Evolutionary conservation across 2,329 filamentous ascomycete species (phyloP).

Genomic region (Coniochaeta hoffmannii): DNA sequence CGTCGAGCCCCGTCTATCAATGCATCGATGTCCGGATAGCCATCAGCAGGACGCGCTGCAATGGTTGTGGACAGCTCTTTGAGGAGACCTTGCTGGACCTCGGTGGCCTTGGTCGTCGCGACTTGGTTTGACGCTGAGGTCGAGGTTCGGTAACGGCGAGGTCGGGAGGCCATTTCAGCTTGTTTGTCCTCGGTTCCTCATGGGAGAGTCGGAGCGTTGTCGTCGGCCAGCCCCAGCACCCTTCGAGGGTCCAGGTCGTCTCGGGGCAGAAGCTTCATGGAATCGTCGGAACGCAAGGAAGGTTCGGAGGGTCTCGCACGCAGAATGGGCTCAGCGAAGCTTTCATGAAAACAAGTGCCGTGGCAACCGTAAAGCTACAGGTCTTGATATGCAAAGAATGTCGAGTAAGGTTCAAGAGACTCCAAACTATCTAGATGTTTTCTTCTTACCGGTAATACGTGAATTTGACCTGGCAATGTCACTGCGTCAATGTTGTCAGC

Average conservation of each 20-base stretch:
- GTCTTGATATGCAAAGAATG: background rate
- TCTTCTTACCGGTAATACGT: background rate
- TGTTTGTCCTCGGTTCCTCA: background rate
- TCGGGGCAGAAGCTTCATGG: slow-evolving; percentile 17
- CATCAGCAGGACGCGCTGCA: slow-evolving; percentile 22
- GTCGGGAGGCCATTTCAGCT: slow-evolving; percentile 40
- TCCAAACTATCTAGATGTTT: background rate
- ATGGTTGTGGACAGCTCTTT: slow-evolving; percentile 33
- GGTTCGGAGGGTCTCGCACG: background rate
- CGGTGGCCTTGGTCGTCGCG: slow-evolving; percentile 51
- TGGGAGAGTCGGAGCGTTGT: background rate
- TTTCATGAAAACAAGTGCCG: slow-evolving; percentile 3
- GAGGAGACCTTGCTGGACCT: slow-evolving; percentile 49
- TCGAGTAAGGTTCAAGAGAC: background rate
- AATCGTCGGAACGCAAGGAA: slow-evolving; percentile 3
- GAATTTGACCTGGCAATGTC: background rate
- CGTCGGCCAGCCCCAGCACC: background rate
- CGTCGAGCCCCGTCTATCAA: slow-evolving; percentile 52
- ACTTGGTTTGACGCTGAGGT: slow-evolving; percentile 52
- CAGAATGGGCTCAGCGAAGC: slow-evolving; percentile 9
- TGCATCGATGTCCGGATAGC: slow-evolving; percentile 39
- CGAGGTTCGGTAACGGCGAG: slow-evolving; percentile 56
- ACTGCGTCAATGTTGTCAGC: background rate
- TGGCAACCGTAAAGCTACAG: background rate
- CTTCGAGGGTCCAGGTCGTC: slow-evolving; percentile 24